Evolutionary conservation across 2,329 filamentous ascomycete species (phyloP).

Genomic region (Ascochyta viciae-villosae): DNA sequence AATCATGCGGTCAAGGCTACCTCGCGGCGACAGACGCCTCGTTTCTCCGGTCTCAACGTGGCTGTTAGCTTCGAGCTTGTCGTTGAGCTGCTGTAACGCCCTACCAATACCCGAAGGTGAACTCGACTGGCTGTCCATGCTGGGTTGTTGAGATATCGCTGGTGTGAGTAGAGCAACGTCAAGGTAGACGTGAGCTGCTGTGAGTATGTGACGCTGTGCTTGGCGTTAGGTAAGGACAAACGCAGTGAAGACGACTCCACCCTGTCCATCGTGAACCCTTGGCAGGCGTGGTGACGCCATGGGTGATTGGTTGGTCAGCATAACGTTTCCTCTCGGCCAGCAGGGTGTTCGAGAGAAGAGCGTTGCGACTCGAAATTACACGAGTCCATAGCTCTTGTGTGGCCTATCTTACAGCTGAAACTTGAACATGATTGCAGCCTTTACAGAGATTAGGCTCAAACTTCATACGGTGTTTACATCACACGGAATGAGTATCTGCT

Average conservation of each 20-base stretch:
- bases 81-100: neutral
- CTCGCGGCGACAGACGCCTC: neutral
- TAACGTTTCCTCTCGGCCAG: neutral
- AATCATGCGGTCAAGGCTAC: neutral
- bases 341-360: neutral
- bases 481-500: neutral
- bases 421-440: neutral
- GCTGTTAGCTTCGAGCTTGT: neutral
- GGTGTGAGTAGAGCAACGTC: neutral
- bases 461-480: neutral
- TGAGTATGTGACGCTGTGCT: slow-evolving; percentile 1
- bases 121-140: slow-evolving; percentile 2
- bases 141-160: neutral
- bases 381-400: neutral
- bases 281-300: slow-evolving; percentile 2
- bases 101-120: neutral
- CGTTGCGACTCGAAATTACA: neutral
- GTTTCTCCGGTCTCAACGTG: neutral
- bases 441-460: neutral
- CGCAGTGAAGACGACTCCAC: slow-evolving; percentile 13
- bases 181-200: neutral
- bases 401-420: neutral
- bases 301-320: neutral
- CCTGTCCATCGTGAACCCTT: slow-evolving; percentile 10
- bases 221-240: slow-evolving; percentile 13